Evolutionary conservation across 345 rosid species (phyloP), one percentile per base, ranked within the genome.

Genomic region (Gossypium bickii): DNA sequence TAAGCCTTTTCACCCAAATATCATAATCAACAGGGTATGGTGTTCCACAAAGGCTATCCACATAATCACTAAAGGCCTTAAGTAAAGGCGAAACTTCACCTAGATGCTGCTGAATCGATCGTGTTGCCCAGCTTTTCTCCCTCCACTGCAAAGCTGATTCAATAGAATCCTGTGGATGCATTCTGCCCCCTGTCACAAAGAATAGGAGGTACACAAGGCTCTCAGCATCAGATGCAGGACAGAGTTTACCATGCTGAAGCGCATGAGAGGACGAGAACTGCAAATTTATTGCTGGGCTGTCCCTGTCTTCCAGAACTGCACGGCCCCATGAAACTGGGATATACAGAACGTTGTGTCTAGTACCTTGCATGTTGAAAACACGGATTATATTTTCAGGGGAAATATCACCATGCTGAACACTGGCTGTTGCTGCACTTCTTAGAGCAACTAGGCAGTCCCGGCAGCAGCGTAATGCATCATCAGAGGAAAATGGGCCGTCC

Each of bases 91-190:
- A 87, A 44, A 83, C 85, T 62, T 85, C 86, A 3, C 93, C 86
- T 7, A 89, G 90, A 47, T 85, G 82, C 69, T 82, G 84, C 78
- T 89, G 93, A 27, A 89, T 89, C 38, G 58, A 75, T 3, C 90
- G 84, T 52, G 76, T 81, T 12, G 85, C 81, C 93, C 93, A 89
- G 75, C 82, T 84, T 69, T 63, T 82, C 80, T 89, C 93, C 83
- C 89, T 87, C 93, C 93, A 89, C 27, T 84, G 89, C 85, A 89
- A 64, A 1, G 93, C 90, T 3, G 89, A 85, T 82, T 89, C 90
- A 8, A 89, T 87, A 12, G 93, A 89, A 57, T 89, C 90, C 20
- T 78, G 89, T 62, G 80, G 88, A 49, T 82, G 79, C 83, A 83
- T 79, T 2, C 74, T 73, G n/a, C 93, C 90, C 41, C 93, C 90